Evolutionary conservation across 805 yeast genomes (phyloP).

Genomic region (Osmozyma mogii): DNA sequence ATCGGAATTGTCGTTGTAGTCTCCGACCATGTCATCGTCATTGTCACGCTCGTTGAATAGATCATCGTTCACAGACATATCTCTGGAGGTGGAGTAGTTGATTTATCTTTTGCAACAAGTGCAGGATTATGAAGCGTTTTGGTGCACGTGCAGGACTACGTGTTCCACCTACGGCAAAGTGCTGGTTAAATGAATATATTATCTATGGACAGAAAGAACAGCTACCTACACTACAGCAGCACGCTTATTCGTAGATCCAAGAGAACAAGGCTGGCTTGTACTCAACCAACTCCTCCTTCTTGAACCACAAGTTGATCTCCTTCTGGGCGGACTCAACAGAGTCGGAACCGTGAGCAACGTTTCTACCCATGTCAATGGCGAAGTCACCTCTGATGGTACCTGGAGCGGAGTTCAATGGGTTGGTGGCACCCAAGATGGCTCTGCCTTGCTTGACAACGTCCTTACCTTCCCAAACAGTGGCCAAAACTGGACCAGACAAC

Average conservation of each 20-base stretch:
- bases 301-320: constrained; percentile 97
- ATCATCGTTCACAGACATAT: neutral
- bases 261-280: constrained; percentile 79
- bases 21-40: constrained; percentile 9
- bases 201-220: neutral
- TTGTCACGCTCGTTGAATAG: neutral
- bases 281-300: constrained; percentile 88
- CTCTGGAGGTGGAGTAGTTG: constrained; percentile 2
- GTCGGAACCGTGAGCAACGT: constrained; percentile 99
- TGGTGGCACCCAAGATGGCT: constrained; percentile 96
- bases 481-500: constrained; percentile 97
- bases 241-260: constrained; percentile 87
- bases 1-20: constrained; percentile 10
- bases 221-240: neutral
- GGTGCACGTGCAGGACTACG: no score
- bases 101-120: constrained; percentile 6
- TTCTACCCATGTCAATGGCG: constrained; percentile 98
- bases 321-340: constrained; percentile 95
- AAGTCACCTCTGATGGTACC: constrained; percentile 99
- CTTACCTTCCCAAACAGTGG: constrained; percentile 99
- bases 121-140: neutral
- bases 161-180: neutral
- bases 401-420: constrained; percentile 95
- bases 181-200: neutral
- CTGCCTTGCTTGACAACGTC: constrained; percentile 99